Evolutionary conservation across 345 rosid species (phyloP).

Genomic region (Anastatica hierochuntica): DNA sequence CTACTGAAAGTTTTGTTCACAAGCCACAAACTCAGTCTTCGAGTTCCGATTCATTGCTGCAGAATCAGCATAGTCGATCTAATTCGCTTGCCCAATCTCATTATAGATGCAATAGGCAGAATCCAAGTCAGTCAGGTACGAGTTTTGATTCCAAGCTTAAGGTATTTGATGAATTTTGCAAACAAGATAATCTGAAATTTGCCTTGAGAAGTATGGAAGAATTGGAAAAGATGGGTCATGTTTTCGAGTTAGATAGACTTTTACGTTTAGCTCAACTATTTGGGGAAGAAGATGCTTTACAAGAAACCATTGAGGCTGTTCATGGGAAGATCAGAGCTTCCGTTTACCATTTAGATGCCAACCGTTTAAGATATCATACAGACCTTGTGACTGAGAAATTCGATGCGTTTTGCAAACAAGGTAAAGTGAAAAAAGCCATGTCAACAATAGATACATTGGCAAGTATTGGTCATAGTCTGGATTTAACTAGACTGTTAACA

Average conservation of each 20-base stretch:
- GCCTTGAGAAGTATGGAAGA: conserved; percentile 34
- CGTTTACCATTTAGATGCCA: conserved; percentile 25
- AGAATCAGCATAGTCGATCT: too few relatives aligned
- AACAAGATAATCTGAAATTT: conserved; percentile 42
- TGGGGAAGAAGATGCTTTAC: conserved; percentile 38
- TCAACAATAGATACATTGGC: conserved; percentile 37
- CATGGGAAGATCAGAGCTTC: conserved; percentile 18
- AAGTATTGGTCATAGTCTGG: conserved; percentile 32
- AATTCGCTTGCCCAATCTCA: too few relatives aligned
- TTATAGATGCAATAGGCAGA: too few relatives aligned
- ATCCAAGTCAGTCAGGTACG: too few relatives aligned
- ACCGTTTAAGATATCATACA: conserved; percentile 8
- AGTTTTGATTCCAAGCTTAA: too few relatives aligned
- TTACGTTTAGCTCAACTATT: conserved; percentile 42
- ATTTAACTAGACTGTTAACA: conserved; percentile 32
- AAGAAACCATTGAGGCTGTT: conserved; percentile 39
- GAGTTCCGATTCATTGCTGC: too few relatives aligned
- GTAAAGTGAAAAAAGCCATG: conserved; percentile 52
- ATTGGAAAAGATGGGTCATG: conserved; percentile 32
- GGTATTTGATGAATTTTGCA: conserved; percentile 42
- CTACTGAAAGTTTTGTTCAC: too few relatives aligned
- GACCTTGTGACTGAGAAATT: conserved; percentile 24
- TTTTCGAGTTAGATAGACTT: conserved; percentile 36
- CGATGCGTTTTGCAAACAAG: conserved; percentile 44
- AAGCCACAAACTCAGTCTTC: too few relatives aligned